Conservation (phyloP, 2,329 filamentous ascomycete species). For the Magnaporthales sp. region DNA sequence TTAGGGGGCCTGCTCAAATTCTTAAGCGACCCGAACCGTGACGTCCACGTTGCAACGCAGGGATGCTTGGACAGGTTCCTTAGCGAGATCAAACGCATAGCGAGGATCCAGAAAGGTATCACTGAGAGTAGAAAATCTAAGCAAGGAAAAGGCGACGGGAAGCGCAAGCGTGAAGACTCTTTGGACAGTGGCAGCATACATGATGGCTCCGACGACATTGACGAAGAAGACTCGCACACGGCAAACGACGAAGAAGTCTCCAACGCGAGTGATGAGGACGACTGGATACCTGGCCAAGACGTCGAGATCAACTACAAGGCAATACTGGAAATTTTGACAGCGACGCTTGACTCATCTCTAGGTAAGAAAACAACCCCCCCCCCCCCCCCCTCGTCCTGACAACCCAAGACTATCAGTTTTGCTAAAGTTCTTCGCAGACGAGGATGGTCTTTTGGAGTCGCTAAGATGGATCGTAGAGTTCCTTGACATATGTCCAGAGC, state of each 20-base stretch:
- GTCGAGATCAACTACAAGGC: conserved; percentile 88
- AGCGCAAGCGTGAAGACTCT: conserved; percentile 60
- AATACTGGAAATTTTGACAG: conserved; percentile 85
- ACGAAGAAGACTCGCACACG: conserved; percentile 42
- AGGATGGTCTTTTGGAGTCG: conserved; percentile 85
- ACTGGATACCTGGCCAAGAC: conserved; percentile 96
- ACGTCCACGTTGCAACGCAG: conserved; percentile 93
- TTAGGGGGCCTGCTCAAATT: conserved; percentile 85
- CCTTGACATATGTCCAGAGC: conserved; percentile 93
- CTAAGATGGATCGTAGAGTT: conserved; percentile 94
- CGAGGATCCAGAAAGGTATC: conserved; percentile 84
- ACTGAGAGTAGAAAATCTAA: conserved; percentile 71
- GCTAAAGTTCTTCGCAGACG: conserved; percentile 43
- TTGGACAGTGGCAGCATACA: conserved; percentile 56
- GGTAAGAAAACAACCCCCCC: conserved; percentile 51
- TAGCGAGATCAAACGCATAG: conserved; percentile 88
- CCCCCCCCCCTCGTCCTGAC: conserved; percentile 4
- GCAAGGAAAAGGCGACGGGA: conserved; percentile 42
- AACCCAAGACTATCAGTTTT: not conserved
- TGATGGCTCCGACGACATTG: conserved; percentile 50
- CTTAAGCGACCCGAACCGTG: conserved; percentile 79
- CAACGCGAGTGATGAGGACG: conserved; percentile 65
- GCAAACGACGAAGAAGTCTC: conserved; percentile 32
- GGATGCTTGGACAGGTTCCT: conserved; percentile 83
- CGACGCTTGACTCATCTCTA: conserved; percentile 74